Percentiles rank a stretch among this genome's conserved stretches.
Conservation (phyloP, 495 filamentous ascomycete genomes). For the Achaetomiella virescens region DNA sequence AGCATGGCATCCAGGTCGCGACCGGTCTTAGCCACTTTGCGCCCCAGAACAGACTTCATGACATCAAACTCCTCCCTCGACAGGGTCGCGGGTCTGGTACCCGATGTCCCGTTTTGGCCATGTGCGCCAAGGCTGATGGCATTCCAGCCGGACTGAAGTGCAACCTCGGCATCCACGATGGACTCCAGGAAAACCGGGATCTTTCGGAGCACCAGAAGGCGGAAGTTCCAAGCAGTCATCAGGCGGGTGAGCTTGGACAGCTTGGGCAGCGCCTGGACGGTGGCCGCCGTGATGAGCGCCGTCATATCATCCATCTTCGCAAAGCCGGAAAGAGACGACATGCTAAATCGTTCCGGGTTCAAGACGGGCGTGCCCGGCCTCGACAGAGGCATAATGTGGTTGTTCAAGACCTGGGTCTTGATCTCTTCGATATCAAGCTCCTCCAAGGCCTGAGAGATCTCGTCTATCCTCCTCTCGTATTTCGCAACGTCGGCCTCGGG, state of each 20-base stretch:
- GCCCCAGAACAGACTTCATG: slow-evolving; percentile 57
- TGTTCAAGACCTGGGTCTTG: slow-evolving; percentile 79
- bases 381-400: slow-evolving; percentile 57
- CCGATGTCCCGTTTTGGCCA: slow-evolving; percentile 7
- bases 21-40: slow-evolving; percentile 64
- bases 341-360: slow-evolving; percentile 30
- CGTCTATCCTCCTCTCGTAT: slow-evolving; percentile 70
- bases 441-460: slow-evolving; percentile 72
- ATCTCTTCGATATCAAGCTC: slow-evolving; percentile 81
- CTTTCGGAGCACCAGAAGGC: slow-evolving; percentile 64
- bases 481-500: slow-evolving; percentile 50
- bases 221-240: slow-evolving; percentile 68
- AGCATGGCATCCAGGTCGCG: slow-evolving; percentile 73
- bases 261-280: slow-evolving; percentile 76
- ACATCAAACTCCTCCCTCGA: slow-evolving; percentile 52
- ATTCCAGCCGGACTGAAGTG: slow-evolving; percentile 57
- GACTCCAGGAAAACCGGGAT: slow-evolving; percentile 63
- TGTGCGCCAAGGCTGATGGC: slow-evolving; percentile 39
- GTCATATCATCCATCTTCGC: slow-evolving; percentile 74
- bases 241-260: slow-evolving; percentile 64
- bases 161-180: slow-evolving; percentile 55
- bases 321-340: slow-evolving; percentile 45
- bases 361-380: slow-evolving; percentile 47
- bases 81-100: slow-evolving; percentile 21
- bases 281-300: slow-evolving; percentile 80